These are phyloP conservation scores for Trichoderma atroviride DNA, from an alignment of 2,329 filamentous ascomycete species.

Conservation along the genomic window DNA sequence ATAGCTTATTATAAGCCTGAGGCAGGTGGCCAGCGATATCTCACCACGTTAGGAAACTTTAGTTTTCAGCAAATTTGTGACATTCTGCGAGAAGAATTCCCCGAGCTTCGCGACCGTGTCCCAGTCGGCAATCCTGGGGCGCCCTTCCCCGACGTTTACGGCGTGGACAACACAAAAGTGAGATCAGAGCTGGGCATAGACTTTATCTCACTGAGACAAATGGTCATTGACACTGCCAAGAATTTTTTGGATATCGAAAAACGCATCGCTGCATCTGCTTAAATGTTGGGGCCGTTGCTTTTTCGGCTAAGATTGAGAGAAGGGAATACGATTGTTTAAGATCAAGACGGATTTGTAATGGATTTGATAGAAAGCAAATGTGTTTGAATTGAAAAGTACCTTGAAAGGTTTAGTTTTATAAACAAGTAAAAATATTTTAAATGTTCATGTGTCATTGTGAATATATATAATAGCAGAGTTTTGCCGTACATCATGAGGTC, in stretches of 20 bases:
- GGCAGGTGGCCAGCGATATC: constrained; percentile 36
- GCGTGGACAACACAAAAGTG: constrained; percentile 6
- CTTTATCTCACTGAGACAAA: constrained; percentile 4
- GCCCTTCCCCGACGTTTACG: constrained; percentile 13
- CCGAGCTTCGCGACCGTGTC: constrained; percentile 51
- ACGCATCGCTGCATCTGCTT: neutral
- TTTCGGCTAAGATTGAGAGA: neutral
- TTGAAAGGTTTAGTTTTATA: no score
- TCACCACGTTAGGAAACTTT: constrained; percentile 33
- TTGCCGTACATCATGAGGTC: no score
- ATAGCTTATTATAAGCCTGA: constrained; percentile 29
- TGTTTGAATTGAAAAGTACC: no score
- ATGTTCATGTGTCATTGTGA: no score
- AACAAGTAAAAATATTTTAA: no score
- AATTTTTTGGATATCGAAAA: constrained; percentile 12
- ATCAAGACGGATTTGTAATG: no score
- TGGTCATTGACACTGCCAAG: constrained; percentile 18
- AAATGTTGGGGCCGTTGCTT: neutral
- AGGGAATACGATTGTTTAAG: no score
- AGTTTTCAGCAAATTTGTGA: constrained; percentile 46
- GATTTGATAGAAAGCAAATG: no score
- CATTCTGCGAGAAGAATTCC: constrained; percentile 52
- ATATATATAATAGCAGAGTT: no score
- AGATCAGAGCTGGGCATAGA: constrained; percentile 21
- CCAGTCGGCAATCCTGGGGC: constrained; percentile 38